These are phyloP conservation scores for Fragilaria crotonensis DNA, from an alignment of 108 stramenopile species.

Conservation along the genomic window DNA sequence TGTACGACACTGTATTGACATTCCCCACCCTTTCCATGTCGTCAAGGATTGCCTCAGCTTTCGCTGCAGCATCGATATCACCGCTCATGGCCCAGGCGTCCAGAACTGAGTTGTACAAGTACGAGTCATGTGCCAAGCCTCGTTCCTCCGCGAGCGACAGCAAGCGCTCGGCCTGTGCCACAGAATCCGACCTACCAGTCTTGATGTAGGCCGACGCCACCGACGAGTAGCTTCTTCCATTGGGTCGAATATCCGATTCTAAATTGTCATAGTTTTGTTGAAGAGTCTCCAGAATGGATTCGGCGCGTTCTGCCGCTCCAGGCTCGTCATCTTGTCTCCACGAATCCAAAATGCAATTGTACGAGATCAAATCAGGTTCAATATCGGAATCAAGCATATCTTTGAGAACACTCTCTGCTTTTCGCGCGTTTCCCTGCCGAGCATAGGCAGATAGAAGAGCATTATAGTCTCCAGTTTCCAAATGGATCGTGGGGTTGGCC, in stretches of 20 bases:
- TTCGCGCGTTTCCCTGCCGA: constrained; percentile 15
- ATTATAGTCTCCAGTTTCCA: constrained; percentile 21
- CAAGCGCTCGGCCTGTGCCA: constrained; percentile 7
- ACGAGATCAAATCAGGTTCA: constrained; percentile 23
- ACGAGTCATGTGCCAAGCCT: constrained; percentile 57
- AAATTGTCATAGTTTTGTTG: neutral
- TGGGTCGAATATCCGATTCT: neutral
- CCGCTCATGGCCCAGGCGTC: constrained; percentile 57
- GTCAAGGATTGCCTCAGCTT: constrained; percentile 67
- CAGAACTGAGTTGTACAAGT: constrained; percentile 71
- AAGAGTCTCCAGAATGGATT: constrained; percentile 37
- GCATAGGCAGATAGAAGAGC: constrained; percentile 26
- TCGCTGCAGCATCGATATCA: constrained; percentile 54
- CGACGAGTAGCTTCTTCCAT: constrained; percentile 1
- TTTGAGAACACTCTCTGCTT: constrained; percentile 22
- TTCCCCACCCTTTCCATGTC: constrained; percentile 68
- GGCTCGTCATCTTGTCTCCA: constrained; percentile 46
- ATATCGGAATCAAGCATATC: constrained; percentile 15
- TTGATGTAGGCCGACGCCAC: constrained; percentile 2
- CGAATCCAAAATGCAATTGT: constrained; percentile 38
- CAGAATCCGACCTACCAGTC: constrained; percentile 7
- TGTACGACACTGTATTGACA: constrained; percentile 77
- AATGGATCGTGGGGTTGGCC: neutral
- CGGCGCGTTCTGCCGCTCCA: constrained; percentile 45
- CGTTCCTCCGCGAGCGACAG: constrained; percentile 7